Evolutionary conservation across 768 basidiomycete genomes (phyloP).

Genomic region (Lactarius sp.): DNA sequence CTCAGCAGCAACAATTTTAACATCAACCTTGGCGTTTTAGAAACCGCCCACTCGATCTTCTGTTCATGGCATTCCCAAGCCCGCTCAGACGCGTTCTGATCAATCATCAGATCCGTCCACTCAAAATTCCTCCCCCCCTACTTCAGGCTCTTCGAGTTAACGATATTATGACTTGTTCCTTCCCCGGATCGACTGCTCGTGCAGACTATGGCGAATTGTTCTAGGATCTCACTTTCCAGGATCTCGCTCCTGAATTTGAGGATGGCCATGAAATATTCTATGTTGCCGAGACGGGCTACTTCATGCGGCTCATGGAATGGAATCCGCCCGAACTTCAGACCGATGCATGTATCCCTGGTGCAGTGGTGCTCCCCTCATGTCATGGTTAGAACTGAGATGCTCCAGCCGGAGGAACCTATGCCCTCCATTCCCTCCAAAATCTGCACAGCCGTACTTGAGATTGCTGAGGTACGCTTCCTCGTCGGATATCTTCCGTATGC

Average conservation of each 20-base stretch:
- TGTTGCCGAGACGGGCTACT: constrained; percentile 58
- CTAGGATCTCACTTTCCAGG: constrained; percentile 76
- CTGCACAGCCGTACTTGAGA: constrained; percentile 75
- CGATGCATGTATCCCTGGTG: constrained; percentile 49
- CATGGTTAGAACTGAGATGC: constrained; percentile 14
- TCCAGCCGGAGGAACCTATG: constrained; percentile 69
- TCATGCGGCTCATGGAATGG: constrained; percentile 80
- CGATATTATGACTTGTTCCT: no score
- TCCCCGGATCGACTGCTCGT: constrained; percentile 43
- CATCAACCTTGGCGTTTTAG: no score
- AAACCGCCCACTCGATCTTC: no score
- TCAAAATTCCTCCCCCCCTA: no score
- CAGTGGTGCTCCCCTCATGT: neutral
- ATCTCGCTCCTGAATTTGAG: constrained; percentile 51
- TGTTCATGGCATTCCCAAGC: constrained; percentile 87
- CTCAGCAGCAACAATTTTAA: no score
- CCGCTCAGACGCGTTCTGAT: constrained; percentile 79
- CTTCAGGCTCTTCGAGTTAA: no score
- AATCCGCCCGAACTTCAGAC: constrained; percentile 60
- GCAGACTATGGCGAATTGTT: constrained; percentile 82
- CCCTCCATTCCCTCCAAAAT: constrained; percentile 49
- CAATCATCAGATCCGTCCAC: constrained; percentile 50
- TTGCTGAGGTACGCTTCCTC: constrained; percentile 61
- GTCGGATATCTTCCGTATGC: neutral
- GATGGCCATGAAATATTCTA: constrained; percentile 72